phyloP scores from a whole-genome alignment of 2,329 filamentous ascomycete species.

The Exophiala sideris region DNA sequence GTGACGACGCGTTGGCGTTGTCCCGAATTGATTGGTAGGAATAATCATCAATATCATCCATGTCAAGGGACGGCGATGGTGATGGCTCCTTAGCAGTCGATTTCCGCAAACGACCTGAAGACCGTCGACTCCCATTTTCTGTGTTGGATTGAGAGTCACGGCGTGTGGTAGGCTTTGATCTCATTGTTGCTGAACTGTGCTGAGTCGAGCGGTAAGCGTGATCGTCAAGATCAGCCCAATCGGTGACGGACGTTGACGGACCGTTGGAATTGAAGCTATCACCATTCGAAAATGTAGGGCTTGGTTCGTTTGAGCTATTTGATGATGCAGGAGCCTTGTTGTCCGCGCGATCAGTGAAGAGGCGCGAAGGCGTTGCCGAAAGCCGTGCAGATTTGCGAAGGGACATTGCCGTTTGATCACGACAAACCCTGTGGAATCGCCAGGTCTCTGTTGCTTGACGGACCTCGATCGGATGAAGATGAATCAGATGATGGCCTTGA shows the following conservation, averaged over 20 bases:
- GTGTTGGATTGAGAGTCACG: neutral
- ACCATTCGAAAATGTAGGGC: conserved; percentile 8
- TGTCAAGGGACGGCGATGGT: too few species aligned
- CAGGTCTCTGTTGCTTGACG: neutral
- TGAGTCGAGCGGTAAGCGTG: neutral
- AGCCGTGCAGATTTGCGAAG: conserved; percentile 5
- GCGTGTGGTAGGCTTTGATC: conserved; percentile 9
- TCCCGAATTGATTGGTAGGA: too few species aligned
- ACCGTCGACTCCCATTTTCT: neutral
- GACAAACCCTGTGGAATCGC: neutral
- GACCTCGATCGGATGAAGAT: too few species aligned
- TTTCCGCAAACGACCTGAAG: too few species aligned
- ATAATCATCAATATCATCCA: too few species aligned
- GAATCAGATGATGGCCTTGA: too few species aligned
- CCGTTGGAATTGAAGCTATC: conserved; percentile 7
- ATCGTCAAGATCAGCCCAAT: conserved; percentile 19
- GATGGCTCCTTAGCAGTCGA: too few species aligned
- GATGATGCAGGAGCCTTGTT: conserved; percentile 3
- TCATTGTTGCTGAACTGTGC: conserved; percentile 4
- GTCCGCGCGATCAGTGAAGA: neutral
- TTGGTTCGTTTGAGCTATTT: conserved; percentile 4
- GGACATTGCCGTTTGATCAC: conserved; percentile 16
- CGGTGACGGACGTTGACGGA: conserved; percentile 10
- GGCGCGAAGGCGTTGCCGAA: conserved; percentile 12
- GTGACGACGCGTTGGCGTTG: too few species aligned